Conservation (phyloP, 73 alveolate genomes). For the Paramecium biaurelia region DNA sequence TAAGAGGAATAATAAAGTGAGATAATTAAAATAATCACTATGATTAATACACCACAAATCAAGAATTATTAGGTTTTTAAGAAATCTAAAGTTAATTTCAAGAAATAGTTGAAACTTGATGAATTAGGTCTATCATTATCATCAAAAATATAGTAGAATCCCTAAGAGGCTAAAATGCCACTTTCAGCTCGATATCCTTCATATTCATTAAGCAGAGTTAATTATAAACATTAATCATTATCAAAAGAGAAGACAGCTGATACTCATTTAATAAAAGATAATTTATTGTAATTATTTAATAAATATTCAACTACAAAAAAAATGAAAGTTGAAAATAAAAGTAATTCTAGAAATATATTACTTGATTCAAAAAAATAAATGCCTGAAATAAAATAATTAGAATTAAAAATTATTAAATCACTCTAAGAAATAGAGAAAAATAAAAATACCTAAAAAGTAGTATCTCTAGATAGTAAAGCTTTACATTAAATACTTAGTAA, state of each 20-base stretch:
- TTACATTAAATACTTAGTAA: background rate
- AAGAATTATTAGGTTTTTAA: background rate
- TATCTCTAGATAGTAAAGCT: background rate
- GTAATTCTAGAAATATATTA: background rate
- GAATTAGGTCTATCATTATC: background rate
- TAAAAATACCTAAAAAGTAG: background rate
- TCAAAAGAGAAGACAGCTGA: constrained; percentile 11
- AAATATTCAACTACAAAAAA: background rate
- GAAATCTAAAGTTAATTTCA: background rate
- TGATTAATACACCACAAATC: background rate
- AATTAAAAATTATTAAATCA: background rate
- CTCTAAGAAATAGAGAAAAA: background rate
- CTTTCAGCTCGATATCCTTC: background rate
- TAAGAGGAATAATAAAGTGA: background rate
- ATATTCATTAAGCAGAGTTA: background rate
- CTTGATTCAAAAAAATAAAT: background rate
- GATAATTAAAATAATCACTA: background rate
- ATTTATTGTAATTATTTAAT: background rate
- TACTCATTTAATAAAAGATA: background rate
- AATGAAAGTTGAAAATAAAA: background rate
- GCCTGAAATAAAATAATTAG: constrained; percentile 1
- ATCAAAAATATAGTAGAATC: background rate
- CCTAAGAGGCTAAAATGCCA: background rate
- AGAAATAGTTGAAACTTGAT: background rate
- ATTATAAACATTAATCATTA: background rate